Base-by-base conservation (phyloP, 192 early-diverging fungal genomes). In the Hyaloraphidium curvatum region DNA sequence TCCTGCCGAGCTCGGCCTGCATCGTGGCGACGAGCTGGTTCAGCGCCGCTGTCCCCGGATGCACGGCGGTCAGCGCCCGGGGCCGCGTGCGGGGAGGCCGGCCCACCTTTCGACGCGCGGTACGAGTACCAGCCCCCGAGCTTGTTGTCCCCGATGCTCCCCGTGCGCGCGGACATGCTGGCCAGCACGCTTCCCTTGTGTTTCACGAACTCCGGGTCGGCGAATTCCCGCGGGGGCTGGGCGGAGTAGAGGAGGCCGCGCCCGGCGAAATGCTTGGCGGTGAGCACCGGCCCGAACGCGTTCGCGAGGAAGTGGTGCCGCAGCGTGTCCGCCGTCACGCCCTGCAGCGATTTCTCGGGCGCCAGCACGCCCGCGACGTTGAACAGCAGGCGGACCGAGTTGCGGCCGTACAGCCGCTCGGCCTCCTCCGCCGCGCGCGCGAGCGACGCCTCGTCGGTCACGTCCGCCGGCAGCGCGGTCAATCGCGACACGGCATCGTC, bases 81-180 rank as follows among this genome's bases (percentile, higher is more conserved):
- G n/a, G n/a, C n/a, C n/a, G n/a, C n/a, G n/a, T n/a, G n/a, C n/a
- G n/a, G n/a, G n/a, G n/a, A n/a, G n/a, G n/a, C n/a, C n/a, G n/a
- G n/a, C n/a, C n/a, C n/a, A n/a, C n/a, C n/a, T 31, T 66, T 66
- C 7, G 41, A 39, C 43, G 59, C 55, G 13, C 64, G 52, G 53
- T 66, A 66, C 16, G 56, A 59, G 30, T 62, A 62, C 64, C 64
- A 66, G 1, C 64, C 64, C 1, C 64, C 64, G 1, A 62, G 56
- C 4, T 51, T 28, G 30, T 66, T 66, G 50, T 66, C 64, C 11
- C 55, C 63, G 31, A 30, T 31, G 17, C 17, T 19, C 19, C 16
- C 16, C 25, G 31, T 22, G 16, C 59, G 50, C 22, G 63, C 63
- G 14, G 55, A 57, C 29, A 65, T 17, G 39, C 54, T 61, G 0